Conservation (phyloP, 768 basidiomycete species). For the Dacryopinax primogenitus region DNA sequence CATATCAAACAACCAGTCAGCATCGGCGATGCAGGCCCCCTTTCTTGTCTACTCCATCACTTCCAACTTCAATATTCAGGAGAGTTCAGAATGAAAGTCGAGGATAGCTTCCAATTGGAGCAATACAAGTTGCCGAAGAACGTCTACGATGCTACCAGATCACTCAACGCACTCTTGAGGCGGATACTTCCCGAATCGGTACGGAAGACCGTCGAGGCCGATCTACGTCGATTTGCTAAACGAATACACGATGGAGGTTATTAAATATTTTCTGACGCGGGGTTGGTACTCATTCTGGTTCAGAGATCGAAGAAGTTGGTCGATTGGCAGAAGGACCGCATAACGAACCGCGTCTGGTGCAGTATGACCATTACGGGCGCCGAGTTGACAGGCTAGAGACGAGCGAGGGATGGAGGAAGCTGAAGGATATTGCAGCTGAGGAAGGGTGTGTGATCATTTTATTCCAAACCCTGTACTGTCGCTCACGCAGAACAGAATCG, state of each 20-base stretch:
- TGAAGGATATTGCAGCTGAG: constrained; percentile 48
- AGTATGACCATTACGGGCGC: constrained; percentile 63
- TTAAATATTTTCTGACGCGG: not conserved
- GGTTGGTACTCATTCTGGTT: not conserved
- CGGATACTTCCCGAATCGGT: not conserved
- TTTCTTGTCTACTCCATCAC: too few relatives aligned
- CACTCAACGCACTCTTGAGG: not conserved
- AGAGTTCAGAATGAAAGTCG: not conserved
- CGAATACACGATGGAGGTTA: not conserved
- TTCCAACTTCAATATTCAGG: too few relatives aligned
- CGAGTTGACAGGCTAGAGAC: constrained; percentile 55
- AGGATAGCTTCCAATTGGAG: not conserved
- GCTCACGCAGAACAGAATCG: constrained; percentile 23
- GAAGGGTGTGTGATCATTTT: constrained; percentile 35
- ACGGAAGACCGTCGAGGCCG: not conserved
- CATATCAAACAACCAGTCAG: too few relatives aligned
- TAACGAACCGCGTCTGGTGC: constrained; percentile 31
- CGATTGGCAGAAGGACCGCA: constrained; percentile 37
- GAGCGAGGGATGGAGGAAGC: constrained; percentile 56
- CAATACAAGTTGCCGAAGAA: not conserved
- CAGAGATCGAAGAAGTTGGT: constrained; percentile 22
- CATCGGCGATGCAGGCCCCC: too few relatives aligned
- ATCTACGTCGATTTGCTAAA: not conserved
- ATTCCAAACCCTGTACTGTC: not conserved
- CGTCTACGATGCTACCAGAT: not conserved